Conservation (phyloP, 495 filamentous ascomycete genomes). For the Amniculicola lignicola region DNA sequence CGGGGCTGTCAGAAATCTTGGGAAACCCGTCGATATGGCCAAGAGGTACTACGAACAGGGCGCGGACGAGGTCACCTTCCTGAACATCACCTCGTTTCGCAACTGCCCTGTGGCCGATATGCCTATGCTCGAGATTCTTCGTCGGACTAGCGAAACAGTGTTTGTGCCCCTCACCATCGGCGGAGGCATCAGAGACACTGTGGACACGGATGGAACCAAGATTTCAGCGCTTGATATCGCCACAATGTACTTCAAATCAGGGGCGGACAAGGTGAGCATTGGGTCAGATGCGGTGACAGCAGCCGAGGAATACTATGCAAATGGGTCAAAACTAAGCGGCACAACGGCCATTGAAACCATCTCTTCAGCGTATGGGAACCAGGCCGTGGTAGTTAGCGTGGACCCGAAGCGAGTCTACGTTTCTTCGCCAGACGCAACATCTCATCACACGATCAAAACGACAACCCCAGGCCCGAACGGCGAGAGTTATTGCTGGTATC, state of each 20-base stretch:
- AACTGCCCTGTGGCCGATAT: constrained; percentile 88
- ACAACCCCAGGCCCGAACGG: constrained; percentile 66
- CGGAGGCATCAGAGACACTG: constrained; percentile 87
- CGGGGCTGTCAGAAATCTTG: constrained; percentile 82
- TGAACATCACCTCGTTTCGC: constrained; percentile 97
- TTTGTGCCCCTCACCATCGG: constrained; percentile 98
- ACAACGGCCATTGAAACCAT: constrained; percentile 93
- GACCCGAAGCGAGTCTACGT: constrained; percentile 92
- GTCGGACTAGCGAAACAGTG: constrained; percentile 80
- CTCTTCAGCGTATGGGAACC: constrained; percentile 87
- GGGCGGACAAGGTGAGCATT: constrained; percentile 98
- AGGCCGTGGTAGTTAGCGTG: constrained; percentile 94
- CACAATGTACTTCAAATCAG: constrained; percentile 94
- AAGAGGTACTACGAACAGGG: constrained; percentile 93
- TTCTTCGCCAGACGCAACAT: constrained; percentile 63
- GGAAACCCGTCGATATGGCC: constrained; percentile 95
- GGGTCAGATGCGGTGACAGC: constrained; percentile 91
- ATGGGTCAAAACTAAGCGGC: constrained; percentile 64
- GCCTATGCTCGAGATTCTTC: constrained; percentile 92
- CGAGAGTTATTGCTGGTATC: constrained; percentile 91
- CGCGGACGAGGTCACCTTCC: constrained; percentile 92
- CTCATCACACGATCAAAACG: constrained; percentile 75
- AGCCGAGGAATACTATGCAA: constrained; percentile 80
- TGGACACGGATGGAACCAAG: constrained; percentile 83
- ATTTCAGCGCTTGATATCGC: constrained; percentile 87